Conservation (phyloP, 805 yeast genomes). For the Schwanniomyces occidentalis region DNA sequence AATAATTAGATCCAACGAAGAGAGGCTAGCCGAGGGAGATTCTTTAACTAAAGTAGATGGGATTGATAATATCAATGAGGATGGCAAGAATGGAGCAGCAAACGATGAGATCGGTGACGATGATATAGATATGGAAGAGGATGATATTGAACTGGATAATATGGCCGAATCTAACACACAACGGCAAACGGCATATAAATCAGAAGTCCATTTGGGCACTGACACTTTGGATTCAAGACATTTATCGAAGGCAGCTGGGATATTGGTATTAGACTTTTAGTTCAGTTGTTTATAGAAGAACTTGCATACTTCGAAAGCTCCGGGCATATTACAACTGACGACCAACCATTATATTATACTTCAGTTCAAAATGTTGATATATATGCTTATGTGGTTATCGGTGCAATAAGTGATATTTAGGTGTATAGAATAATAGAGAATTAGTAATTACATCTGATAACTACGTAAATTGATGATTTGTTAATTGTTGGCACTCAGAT, state of each 20-base stretch:
- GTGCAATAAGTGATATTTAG: too few relatives aligned
- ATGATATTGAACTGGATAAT: slow-evolving; percentile 15
- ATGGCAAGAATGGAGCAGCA: slow-evolving; percentile 6
- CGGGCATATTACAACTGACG: too few relatives aligned
- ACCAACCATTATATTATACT: too few relatives aligned
- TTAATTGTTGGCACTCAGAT: too few relatives aligned
- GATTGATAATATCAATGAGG: slow-evolving; percentile 25
- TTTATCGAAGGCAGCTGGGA: slow-evolving; percentile 55
- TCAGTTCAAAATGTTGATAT: too few relatives aligned
- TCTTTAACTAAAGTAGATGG: slow-evolving; percentile 29
- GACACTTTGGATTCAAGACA: slow-evolving; percentile 54
- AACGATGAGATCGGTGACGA: slow-evolving; percentile 11
- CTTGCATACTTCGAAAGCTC: too few relatives aligned
- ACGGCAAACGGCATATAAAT: slow-evolving; percentile 12
- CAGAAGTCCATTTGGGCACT: slow-evolving; percentile 14
- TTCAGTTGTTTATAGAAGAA: too few relatives aligned
- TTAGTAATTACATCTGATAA: too few relatives aligned
- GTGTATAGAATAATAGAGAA: too few relatives aligned
- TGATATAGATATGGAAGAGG: slow-evolving; percentile 18
- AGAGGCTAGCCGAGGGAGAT: slow-evolving; percentile 35
- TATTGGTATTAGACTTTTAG: slow-evolving; percentile 56
- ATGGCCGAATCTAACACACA: slow-evolving; percentile 20
- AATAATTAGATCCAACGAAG: slow-evolving; percentile 56
- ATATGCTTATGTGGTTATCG: too few relatives aligned
- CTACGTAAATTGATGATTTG: too few relatives aligned